Percentiles rank a stretch among this genome's conserved stretches.
phyloP scores from a whole-genome alignment of 2,329 filamentous ascomycete species.

The Emergomyces africanus region DNA sequence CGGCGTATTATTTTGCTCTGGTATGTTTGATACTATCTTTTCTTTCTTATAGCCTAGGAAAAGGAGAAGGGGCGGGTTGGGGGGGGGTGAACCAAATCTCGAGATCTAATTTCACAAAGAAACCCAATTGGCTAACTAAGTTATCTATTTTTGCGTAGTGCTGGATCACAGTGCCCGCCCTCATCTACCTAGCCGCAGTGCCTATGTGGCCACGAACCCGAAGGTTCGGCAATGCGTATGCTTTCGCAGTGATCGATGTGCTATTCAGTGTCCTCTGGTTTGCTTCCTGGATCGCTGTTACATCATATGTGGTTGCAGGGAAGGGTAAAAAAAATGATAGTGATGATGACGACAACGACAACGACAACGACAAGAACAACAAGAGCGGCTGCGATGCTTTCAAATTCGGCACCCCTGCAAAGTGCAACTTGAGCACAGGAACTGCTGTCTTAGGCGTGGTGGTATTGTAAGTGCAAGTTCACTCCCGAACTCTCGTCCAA shows the following conservation, averaged over 20 bases:
- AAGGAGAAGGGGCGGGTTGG: no score
- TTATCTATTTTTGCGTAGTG: constrained; percentile 32
- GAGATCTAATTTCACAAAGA: no score
- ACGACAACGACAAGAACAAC: constrained; percentile 22
- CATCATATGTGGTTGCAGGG: constrained; percentile 43
- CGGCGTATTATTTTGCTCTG: constrained; percentile 45
- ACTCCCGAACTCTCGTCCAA: no score
- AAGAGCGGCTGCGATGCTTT: constrained; percentile 42
- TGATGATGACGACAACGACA: constrained; percentile 17
- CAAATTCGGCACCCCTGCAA: constrained; percentile 40
- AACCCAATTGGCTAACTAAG: neutral
- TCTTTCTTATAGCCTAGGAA: neutral
- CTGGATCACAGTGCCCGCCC: constrained; percentile 44
- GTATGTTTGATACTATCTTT: constrained; percentile 26
- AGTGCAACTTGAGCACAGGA: constrained; percentile 45
- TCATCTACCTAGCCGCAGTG: constrained; percentile 48
- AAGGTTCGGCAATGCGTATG: constrained; percentile 48
- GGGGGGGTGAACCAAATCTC: no score
- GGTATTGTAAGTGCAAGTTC: constrained; percentile 41
- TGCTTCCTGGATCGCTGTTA: constrained; percentile 43
- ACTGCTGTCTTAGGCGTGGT: constrained; percentile 44
- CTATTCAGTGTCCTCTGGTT: constrained; percentile 47
- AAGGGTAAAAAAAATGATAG: constrained; percentile 37
- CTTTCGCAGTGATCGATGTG: constrained; percentile 43
- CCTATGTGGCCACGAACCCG: constrained; percentile 48